Conservation (phyloP, 805 yeast species). For the Cyberlindnera meyerae region DNA sequence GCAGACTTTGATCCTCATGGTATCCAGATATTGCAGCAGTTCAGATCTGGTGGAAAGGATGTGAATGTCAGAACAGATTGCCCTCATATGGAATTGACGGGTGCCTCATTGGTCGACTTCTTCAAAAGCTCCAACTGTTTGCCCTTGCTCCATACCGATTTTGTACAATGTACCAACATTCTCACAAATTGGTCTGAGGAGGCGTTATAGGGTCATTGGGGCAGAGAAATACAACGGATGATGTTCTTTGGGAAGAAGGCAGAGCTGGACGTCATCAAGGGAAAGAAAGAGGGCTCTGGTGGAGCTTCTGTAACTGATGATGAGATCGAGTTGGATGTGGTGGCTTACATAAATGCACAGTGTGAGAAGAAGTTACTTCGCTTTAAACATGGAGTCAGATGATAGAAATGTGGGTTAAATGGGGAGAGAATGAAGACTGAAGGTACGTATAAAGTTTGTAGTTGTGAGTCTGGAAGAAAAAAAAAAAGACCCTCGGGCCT, state of each 20-base stretch:
- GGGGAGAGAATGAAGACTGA: too few relatives aligned
- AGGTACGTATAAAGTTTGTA: too few relatives aligned
- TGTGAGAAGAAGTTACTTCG: constrained; percentile 2
- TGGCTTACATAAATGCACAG: constrained; percentile 4
- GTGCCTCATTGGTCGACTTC: constrained; percentile 19
- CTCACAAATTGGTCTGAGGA: constrained; percentile 13
- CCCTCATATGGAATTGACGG: constrained; percentile 13
- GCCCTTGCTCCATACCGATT: constrained; percentile 27
- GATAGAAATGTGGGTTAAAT: too few relatives aligned
- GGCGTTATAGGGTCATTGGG: constrained; percentile 8
- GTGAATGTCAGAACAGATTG: constrained; percentile 4
- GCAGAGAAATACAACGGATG: constrained; percentile 53
- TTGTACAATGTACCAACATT: constrained; percentile 22
- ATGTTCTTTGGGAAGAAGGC: constrained; percentile 51
- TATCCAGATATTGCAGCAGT: constrained; percentile 47
- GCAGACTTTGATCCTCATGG: constrained; percentile 72
- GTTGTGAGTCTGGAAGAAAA: too few relatives aligned
- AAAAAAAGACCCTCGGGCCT: too few relatives aligned
- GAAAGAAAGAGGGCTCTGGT: too few relatives aligned
- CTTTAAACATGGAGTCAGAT: too few relatives aligned
- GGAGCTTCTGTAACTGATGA: too few relatives aligned
- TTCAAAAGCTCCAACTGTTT: constrained; percentile 13
- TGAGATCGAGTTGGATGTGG: constrained; percentile 1
- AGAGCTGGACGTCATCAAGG: constrained; percentile 46
- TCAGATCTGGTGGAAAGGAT: constrained; percentile 24